These are phyloP conservation scores for Myxozyma sirexii DNA, from an alignment of 805 yeast species.

Conservation along the genomic window DNA sequence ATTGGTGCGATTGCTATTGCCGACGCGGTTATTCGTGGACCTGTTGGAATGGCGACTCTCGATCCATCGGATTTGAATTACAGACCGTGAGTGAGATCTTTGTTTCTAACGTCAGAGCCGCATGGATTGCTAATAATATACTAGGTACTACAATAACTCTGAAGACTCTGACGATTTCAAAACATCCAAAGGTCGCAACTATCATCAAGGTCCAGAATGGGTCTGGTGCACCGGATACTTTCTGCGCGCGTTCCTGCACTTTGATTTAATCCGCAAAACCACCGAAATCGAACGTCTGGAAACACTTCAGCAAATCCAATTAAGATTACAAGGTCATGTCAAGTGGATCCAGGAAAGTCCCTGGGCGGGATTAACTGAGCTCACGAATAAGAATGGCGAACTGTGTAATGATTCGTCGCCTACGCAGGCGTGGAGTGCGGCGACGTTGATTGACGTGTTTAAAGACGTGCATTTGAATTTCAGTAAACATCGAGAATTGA, in stretches of 20 bases:
- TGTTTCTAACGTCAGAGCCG: no score
- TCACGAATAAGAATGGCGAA: slow-evolving; percentile 85
- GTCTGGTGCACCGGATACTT: slow-evolving; percentile 90
- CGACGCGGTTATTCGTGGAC: slow-evolving; percentile 77
- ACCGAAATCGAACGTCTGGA: slow-evolving; percentile 51
- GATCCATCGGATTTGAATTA: slow-evolving; percentile 93
- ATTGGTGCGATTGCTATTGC: slow-evolving; percentile 68
- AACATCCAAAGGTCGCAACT: slow-evolving; percentile 92
- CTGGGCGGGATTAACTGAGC: slow-evolving; percentile 94
- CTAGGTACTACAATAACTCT: slow-evolving; percentile 67
- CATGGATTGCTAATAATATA: neutral
- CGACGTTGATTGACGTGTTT: slow-evolving; percentile 80
- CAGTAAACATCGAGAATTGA: no score
- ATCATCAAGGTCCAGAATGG: slow-evolving; percentile 99
- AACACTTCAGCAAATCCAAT: slow-evolving; percentile 60
- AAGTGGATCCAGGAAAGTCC: slow-evolving; percentile 71
- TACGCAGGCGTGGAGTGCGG: slow-evolving; percentile 95
- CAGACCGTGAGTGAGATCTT: slow-evolving; percentile 61
- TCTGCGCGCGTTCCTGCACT: slow-evolving; percentile 69
- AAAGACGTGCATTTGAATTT: slow-evolving; percentile 48
- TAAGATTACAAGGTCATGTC: slow-evolving; percentile 64
- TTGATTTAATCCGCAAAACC: slow-evolving; percentile 51
- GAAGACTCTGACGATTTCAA: slow-evolving; percentile 85
- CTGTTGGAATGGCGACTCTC: slow-evolving; percentile 85
- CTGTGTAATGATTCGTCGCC: slow-evolving; percentile 87